Conservation (phyloP, 1,284 basidiomycete genomes). For the Austroboletus niveus region DNA sequence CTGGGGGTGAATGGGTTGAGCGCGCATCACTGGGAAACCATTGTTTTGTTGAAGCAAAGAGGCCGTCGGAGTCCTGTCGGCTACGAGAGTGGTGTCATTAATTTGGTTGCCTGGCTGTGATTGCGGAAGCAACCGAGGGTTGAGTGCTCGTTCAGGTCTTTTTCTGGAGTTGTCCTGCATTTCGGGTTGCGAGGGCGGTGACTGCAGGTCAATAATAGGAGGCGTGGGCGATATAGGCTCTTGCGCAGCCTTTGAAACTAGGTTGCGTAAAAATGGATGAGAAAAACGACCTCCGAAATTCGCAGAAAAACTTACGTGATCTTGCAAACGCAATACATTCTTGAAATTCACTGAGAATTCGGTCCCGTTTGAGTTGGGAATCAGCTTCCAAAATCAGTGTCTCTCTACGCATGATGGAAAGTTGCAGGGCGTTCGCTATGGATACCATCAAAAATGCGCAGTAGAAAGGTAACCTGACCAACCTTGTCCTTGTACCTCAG, state of each 20-base stretch:
- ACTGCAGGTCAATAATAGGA: constrained; percentile 25
- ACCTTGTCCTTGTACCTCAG: constrained; percentile 61
- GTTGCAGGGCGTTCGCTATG: constrained; percentile 68
- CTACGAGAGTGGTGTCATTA: neutral
- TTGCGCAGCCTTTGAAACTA: constrained; percentile 60
- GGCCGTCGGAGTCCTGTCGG: neutral
- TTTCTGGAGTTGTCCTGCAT: constrained; percentile 4
- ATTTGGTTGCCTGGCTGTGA: neutral
- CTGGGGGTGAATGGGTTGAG: neutral
- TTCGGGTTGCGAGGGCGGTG: neutral
- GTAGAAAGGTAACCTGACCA: constrained; percentile 20
- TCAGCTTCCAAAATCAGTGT: constrained; percentile 68
- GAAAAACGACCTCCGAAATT: neutral
- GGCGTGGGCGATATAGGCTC: constrained; percentile 61
- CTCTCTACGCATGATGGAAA: constrained; percentile 91
- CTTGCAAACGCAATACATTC: constrained; percentile 85
- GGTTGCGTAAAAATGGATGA: neutral
- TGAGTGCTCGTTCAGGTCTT: constrained; percentile 24
- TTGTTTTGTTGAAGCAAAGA: constrained; percentile 5
- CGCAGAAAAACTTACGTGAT: constrained; percentile 49
- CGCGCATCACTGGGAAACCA: constrained; percentile 3
- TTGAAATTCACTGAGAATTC: constrained; percentile 70
- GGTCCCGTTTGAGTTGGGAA: constrained; percentile 62
- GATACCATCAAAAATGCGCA: constrained; percentile 12
- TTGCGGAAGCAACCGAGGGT: constrained; percentile 16